Conservation (phyloP, 1,284 basidiomycete genomes). For the Schizophyllum commune region DNA sequence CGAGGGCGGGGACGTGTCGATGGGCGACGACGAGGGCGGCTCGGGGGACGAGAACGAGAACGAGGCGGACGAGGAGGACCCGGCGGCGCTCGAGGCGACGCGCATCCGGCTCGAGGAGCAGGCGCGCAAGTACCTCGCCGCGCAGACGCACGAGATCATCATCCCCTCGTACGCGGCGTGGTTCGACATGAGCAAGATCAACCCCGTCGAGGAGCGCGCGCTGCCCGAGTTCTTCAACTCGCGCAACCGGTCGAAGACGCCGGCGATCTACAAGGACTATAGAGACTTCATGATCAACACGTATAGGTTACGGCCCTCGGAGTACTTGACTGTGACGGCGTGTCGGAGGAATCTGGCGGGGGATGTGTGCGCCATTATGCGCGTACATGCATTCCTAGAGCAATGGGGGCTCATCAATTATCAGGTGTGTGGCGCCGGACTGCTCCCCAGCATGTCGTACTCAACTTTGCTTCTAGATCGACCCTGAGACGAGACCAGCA, state of each 20-base stretch:
- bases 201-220: constrained; percentile 87
- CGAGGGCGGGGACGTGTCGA: constrained; percentile 63
- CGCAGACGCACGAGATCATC: constrained; percentile 95
- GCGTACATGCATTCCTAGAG: constrained; percentile 97
- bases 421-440: constrained; percentile 63
- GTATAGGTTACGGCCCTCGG: constrained; percentile 88
- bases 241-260: constrained; percentile 91
- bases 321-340: constrained; percentile 97
- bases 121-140: constrained; percentile 89
- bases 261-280: constrained; percentile 98
- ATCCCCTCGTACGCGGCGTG: constrained; percentile 97
- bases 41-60: constrained; percentile 66
- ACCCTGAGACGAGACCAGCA: constrained; percentile 93
- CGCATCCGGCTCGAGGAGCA: constrained; percentile 76
- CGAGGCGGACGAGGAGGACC: constrained; percentile 78
- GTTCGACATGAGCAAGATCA: constrained; percentile 95
- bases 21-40: constrained; percentile 67
- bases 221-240: constrained; percentile 99
- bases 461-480: constrained; percentile 55
- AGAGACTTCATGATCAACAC: constrained; percentile 99
- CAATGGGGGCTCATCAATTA: constrained; percentile 99
- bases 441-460: background rate
- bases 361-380: constrained; percentile 98
- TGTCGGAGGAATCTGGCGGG: constrained; percentile 95
- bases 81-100: constrained; percentile 73